These are phyloP conservation scores for Lasiodiplodia theobromae DNA, from an alignment of 2,329 filamentous ascomycete genomes.

Conservation along the genomic window DNA sequence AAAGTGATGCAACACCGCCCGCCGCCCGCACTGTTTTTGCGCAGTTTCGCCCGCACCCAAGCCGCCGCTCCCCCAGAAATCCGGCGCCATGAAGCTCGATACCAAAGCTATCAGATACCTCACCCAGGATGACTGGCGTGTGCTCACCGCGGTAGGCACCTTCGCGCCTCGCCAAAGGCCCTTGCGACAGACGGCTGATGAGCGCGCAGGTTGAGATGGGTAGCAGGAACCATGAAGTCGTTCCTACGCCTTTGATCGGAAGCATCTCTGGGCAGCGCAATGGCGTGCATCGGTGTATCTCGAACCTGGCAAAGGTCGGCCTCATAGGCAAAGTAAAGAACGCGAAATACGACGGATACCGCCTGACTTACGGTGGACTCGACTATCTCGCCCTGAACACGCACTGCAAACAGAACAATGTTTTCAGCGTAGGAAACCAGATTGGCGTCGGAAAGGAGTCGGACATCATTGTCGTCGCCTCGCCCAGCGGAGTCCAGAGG, in stretches of 20 bases:
- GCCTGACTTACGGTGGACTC: slow-evolving; percentile 93
- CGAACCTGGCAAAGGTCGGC: slow-evolving; percentile 86
- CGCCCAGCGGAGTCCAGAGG: slow-evolving; percentile 75
- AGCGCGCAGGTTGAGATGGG: slow-evolving; percentile 81
- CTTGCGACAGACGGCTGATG: slow-evolving; percentile 48
- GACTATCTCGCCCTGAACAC: slow-evolving; percentile 97
- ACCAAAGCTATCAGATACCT: slow-evolving; percentile 93
- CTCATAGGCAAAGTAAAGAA: slow-evolving; percentile 94
- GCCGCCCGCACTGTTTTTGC: slow-evolving; percentile 6
- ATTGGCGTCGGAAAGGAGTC: slow-evolving; percentile 98
- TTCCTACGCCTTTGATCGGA: slow-evolving; percentile 87
- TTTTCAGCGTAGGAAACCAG: slow-evolving; percentile 93
- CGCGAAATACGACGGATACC: slow-evolving; percentile 96
- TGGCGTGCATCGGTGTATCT: slow-evolving; percentile 84
- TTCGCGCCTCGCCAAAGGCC: slow-evolving; percentile 33
- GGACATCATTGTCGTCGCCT: slow-evolving; percentile 93
- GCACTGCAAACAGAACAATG: slow-evolving; percentile 76
- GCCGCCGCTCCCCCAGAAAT: background rate
- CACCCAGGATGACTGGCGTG: slow-evolving; percentile 90
- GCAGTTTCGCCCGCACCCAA: background rate
- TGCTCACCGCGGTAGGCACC: slow-evolving; percentile 79
- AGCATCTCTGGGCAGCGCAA: slow-evolving; percentile 79
- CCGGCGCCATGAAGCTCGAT: slow-evolving; percentile 83
- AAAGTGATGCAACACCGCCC: slow-evolving; percentile 27
- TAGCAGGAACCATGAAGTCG: slow-evolving; percentile 95